Evolutionary conservation across 1,139 yeast genomes (phyloP), one percentile per base, ranked within the genome.

Genomic region (Tardiomyces blankii): DNA sequence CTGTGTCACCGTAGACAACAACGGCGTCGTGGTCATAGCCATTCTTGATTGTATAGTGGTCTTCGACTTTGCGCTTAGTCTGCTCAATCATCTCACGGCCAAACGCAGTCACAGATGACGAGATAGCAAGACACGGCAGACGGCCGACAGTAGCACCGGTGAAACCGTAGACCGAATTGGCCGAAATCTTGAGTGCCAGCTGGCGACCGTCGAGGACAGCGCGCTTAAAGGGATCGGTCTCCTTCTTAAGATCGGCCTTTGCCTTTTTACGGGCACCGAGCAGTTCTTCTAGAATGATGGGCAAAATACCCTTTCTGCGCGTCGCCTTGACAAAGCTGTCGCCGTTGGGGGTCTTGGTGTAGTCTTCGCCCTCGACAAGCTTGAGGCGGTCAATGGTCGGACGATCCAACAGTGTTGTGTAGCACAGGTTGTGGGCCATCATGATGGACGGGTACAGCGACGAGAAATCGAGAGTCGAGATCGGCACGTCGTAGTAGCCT

Each of bases 401-500:
- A 51, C 76, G 78, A 54, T 77, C 83, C 45, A 91, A 66, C 40
- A 91, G 68, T 0, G 98, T 89, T 0, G 98, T 91, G 64, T 93
- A 93, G 64, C 99, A 93, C 49, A 93, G 70, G 63, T 93, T 93
- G 63, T 93, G 99, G 0, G 99, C 98, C 97, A 91, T 91, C 97
- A 93, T 93, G 59, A 93, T 93, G 49, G 96, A 86, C 6, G 99
- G 99, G 64, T 93, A 93, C 73, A 93, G 75, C 42, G 96, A 87
- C 54, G 95, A 88, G 76, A 93, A 93, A 80, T 93, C 99, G 55
- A 93, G 72, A 0, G 99, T 93, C 1, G 98, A 96, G 61, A 93
- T 91, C 0, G 99, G 99, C 9, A 85, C 91, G 64, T 88, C 95
- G 58, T 93, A 93, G 64, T 88, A 93, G 0, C 98, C 98, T 62